Conservation (phyloP, 163 green algal genomes). For the Volvox carteri region DNA sequence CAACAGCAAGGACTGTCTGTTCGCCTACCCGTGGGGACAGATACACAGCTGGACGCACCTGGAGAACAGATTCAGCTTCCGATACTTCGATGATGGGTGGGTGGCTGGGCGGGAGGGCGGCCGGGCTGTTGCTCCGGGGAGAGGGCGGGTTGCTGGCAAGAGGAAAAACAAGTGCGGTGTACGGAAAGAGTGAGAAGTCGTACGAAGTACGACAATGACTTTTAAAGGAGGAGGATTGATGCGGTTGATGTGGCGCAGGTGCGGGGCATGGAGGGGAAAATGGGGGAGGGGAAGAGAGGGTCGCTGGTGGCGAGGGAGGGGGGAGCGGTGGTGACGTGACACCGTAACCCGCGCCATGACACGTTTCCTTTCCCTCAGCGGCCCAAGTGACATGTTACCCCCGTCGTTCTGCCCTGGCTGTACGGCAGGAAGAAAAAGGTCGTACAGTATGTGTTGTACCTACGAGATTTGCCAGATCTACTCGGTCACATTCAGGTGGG, state of each 20-base stretch:
- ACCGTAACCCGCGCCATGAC: too few species aligned
- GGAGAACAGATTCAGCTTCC: slow-evolving; percentile 57
- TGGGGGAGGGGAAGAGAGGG: neutral
- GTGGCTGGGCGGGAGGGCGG: neutral
- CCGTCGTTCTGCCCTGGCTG: too few species aligned
- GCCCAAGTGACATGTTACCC: too few species aligned
- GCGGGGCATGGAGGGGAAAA: neutral
- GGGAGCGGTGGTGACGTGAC: neutral
- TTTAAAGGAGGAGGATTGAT: too few species aligned
- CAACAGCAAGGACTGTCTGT: slow-evolving; percentile 51
- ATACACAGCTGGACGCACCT: slow-evolving; percentile 65
- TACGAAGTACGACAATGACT: too few species aligned
- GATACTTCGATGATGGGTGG: slow-evolving; percentile 66
- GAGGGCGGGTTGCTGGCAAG: too few species aligned
- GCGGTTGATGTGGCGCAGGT: too few species aligned
- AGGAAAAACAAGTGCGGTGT: too few species aligned
- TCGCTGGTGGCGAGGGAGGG: neutral
- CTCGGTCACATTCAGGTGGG: slow-evolving; percentile 56
- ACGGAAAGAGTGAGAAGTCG: too few species aligned
- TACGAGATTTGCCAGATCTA: slow-evolving; percentile 50
- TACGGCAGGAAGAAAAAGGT: slow-evolving; percentile 56
- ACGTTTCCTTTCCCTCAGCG: too few species aligned
- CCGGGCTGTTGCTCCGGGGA: neutral
- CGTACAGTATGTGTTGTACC: slow-evolving; percentile 47
- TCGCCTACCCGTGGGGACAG: slow-evolving; percentile 61